A percentile compares a stretch with the other conserved stretches of the same genome.
phyloP scores from a whole-genome alignment of 2,329 filamentous ascomycete species.

The Fusarium transvaalense region DNA sequence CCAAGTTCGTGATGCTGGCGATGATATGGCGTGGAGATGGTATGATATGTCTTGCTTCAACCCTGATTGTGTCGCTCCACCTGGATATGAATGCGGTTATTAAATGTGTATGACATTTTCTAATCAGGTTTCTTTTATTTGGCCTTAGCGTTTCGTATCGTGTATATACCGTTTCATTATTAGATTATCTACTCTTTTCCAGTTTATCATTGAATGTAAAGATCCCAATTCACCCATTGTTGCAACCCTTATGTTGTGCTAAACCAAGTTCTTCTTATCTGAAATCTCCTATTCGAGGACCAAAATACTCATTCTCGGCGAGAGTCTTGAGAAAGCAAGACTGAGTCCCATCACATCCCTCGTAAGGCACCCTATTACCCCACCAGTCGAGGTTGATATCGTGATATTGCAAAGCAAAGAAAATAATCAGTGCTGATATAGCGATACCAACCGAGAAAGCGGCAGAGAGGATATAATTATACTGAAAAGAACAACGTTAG shows the following conservation, averaged over 20 bases:
- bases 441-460: conserved; percentile 61
- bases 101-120: background rate
- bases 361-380: conserved; percentile 54
- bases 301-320: conserved; percentile 51
- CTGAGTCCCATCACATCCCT: conserved; percentile 48
- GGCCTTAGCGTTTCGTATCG: conserved; percentile 13
- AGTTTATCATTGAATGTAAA: too few species aligned
- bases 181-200: background rate
- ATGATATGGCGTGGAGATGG: conserved; percentile 32
- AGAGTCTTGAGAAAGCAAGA: conserved; percentile 44
- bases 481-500: conserved; percentile 51
- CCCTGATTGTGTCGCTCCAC: conserved; percentile 27
- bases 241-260: background rate
- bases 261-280: background rate
- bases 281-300: conserved; percentile 45
- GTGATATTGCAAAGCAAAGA: conserved; percentile 61
- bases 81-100: conserved; percentile 26
- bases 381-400: conserved; percentile 58
- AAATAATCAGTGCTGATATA: conserved; percentile 61
- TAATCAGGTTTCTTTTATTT: background rate
- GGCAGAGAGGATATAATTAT: conserved; percentile 63
- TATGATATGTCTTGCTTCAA: conserved; percentile 37
- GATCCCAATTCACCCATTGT: too few species aligned
- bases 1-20: conserved; percentile 16
- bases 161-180: conserved; percentile 17